Percentiles rank a stretch among this genome's conserved stretches.
Evolutionary conservation across 2,329 filamentous ascomycete species (phyloP).

Genomic region (Monascus ruber): DNA sequence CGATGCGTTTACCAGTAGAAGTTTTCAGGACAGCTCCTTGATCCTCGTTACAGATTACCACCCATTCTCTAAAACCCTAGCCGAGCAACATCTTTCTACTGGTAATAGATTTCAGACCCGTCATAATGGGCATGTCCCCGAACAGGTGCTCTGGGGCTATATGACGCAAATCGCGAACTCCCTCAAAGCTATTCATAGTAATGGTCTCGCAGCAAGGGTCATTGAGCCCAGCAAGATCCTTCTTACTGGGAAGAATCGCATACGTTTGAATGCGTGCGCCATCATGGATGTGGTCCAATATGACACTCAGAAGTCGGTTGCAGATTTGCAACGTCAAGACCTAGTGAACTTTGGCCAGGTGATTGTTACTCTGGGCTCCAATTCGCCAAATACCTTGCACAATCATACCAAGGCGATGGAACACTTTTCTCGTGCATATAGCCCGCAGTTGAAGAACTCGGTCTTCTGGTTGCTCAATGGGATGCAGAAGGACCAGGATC

Average conservation of each 20-base stretch:
- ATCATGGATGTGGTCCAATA: conserved; percentile 83
- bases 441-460: conserved; percentile 64
- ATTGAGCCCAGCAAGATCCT: conserved; percentile 83
- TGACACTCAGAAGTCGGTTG: conserved; percentile 55
- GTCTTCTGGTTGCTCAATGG: conserved; percentile 71
- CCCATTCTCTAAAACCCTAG: conserved; percentile 77
- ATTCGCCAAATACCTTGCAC: conserved; percentile 46
- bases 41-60: conserved; percentile 92
- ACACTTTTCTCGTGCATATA: conserved; percentile 65
- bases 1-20: conserved; percentile 85
- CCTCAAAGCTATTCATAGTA: conserved; percentile 71
- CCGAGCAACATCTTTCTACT: conserved; percentile 56
- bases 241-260: conserved; percentile 77
- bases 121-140: conserved; percentile 45
- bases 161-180: conserved; percentile 84
- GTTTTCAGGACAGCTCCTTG: conserved; percentile 88
- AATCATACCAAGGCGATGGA: conserved; percentile 64
- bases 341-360: conserved; percentile 73
- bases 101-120: conserved; percentile 32
- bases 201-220: conserved; percentile 71
- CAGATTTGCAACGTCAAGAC: conserved; percentile 79
- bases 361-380: conserved; percentile 70
- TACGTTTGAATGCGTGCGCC: conserved; percentile 77
- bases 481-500: conserved; percentile 51
- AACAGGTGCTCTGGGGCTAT: conserved; percentile 80